Evolutionary conservation across 495 filamentous ascomycete species (phyloP).

Genomic region (Aspergillus hancockii): DNA sequence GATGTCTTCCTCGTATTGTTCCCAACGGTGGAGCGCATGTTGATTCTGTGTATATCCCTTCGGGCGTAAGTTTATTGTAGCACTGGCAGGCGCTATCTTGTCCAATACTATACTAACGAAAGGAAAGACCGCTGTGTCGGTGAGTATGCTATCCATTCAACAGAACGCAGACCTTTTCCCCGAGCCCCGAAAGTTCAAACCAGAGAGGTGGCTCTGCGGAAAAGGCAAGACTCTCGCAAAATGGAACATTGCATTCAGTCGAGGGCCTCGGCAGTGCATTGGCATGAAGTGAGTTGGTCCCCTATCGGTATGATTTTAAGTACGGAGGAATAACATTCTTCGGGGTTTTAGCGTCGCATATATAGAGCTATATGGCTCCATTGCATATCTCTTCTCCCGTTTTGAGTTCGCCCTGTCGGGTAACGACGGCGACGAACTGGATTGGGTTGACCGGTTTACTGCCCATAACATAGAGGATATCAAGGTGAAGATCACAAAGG

Average conservation of each 20-base stretch:
- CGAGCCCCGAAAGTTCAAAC: neutral
- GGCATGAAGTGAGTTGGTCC: neutral
- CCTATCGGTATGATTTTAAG: too few relatives aligned
- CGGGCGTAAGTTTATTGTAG: neutral
- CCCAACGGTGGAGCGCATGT: neutral
- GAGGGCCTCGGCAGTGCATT: neutral
- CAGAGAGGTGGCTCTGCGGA: neutral
- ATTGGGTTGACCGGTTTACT: neutral
- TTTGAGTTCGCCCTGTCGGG: neutral
- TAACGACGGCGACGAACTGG: neutral
- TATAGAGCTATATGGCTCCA: neutral
- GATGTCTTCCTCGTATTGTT: neutral
- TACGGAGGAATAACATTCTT: too few relatives aligned
- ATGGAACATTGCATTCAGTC: neutral
- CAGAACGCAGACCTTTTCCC: neutral
- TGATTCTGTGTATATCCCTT: neutral
- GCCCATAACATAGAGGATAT: neutral
- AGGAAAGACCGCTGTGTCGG: neutral
- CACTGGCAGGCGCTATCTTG: too few relatives aligned
- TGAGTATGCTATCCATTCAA: neutral
- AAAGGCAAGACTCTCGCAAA: neutral
- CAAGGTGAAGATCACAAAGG: neutral
- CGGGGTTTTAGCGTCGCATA: neutral
- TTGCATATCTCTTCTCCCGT: neutral
- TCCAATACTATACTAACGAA: too few relatives aligned